Evolutionary conservation across 495 filamentous ascomycete species (phyloP).

Genomic region (Amphirosellinia nigrospora): DNA sequence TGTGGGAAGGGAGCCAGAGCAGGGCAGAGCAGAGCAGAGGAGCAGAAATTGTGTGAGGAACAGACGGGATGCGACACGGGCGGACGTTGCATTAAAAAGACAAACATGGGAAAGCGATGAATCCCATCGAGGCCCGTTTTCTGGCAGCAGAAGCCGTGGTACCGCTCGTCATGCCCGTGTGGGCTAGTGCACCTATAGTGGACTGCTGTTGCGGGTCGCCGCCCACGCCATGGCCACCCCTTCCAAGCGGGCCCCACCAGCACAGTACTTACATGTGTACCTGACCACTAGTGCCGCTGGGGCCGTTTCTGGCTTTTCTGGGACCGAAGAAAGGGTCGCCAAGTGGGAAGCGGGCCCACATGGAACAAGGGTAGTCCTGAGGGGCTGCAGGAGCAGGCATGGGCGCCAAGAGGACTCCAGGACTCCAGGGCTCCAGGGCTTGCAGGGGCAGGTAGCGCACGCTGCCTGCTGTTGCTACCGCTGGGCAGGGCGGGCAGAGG

Average conservation of each 20-base stretch:
- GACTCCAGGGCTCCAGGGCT: background rate
- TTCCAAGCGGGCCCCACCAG: background rate
- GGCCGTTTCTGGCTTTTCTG: conserved; percentile 11
- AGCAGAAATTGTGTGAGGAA: conserved; percentile 30
- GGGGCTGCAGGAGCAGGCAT: conserved; percentile 4
- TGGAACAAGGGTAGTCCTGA: background rate
- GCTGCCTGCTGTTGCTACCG: background rate
- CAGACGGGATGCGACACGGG: conserved; percentile 33
- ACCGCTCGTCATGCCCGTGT: background rate
- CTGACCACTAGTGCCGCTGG: conserved; percentile 18
- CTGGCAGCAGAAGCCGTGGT: conserved; percentile 28
- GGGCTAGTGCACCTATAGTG: background rate
- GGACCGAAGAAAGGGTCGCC: conserved; percentile 19
- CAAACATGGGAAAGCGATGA: conserved; percentile 44
- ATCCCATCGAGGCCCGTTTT: conserved; percentile 40
- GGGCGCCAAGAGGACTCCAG: conserved; percentile 1
- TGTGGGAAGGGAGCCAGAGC: conserved; percentile 20
- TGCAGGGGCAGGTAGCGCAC: background rate
- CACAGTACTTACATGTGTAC: conserved; percentile 20
- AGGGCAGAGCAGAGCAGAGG: conserved; percentile 23
- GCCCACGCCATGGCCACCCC: background rate
- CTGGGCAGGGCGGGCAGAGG: conserved; percentile 1
- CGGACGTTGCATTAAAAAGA: conserved; percentile 36
- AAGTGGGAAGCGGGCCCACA: conserved; percentile 11
- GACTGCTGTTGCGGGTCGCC: conserved; percentile 1